Evolutionary conservation across 805 yeast species (phyloP).

Genomic region (Kodamaea sagamina): DNA sequence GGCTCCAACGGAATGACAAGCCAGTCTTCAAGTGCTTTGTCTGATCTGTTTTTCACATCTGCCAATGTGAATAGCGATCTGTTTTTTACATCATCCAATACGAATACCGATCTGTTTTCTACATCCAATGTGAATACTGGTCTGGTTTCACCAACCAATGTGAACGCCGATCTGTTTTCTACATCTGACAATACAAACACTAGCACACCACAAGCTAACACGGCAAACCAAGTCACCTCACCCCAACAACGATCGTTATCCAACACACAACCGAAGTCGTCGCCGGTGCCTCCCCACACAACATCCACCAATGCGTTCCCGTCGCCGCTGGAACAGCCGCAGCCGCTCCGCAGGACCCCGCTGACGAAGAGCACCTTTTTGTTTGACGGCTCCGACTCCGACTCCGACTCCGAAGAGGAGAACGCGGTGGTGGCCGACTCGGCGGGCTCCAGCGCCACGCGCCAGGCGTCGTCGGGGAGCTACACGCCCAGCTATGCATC

Average conservation of each 20-base stretch:
- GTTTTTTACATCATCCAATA: no score
- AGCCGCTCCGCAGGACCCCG: not conserved
- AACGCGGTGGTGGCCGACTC: slow-evolving; percentile 13
- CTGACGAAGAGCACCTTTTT: slow-evolving; percentile 31
- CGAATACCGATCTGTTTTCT: no score
- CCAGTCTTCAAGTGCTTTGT: slow-evolving; percentile 18
- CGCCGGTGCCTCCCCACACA: slow-evolving; percentile 46
- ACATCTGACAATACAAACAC: slow-evolving; percentile 8
- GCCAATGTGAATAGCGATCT: no score
- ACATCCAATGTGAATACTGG: no score
- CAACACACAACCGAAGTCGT: slow-evolving; percentile 33
- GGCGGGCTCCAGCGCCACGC: slow-evolving; percentile 14
- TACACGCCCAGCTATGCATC: slow-evolving; percentile 43
- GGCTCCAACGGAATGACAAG: slow-evolving; percentile 17
- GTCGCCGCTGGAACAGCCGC: not conserved
- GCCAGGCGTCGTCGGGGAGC: slow-evolving; percentile 7
- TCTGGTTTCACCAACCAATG: no score
- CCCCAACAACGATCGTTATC: slow-evolving; percentile 15
- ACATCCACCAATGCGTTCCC: slow-evolving; percentile 44
- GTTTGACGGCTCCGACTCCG: slow-evolving; percentile 38
- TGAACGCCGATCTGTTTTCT: slow-evolving; percentile 27
- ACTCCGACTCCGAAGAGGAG: slow-evolving; percentile 21
- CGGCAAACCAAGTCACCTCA: slow-evolving; percentile 9
- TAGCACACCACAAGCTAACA: not conserved
- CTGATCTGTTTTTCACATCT: slow-evolving; percentile 24